These are phyloP conservation scores for Candida stauntonica DNA, from an alignment of 805 yeast genomes.

Conservation along the genomic window DNA sequence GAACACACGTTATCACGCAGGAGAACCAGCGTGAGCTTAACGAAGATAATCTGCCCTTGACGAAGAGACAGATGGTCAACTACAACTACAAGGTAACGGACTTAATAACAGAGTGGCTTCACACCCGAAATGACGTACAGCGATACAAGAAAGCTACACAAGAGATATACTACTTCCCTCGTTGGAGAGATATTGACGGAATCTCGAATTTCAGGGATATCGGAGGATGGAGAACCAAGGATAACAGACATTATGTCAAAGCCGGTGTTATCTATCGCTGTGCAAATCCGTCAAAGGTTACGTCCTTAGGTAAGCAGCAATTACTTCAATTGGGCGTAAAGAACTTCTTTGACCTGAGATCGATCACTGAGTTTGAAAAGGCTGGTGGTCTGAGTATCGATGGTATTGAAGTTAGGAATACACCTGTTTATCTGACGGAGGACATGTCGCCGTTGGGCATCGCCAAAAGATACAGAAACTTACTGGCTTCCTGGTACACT, in stretches of 20 bases:
- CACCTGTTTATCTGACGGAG: conserved; percentile 52
- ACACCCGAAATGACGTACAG: conserved; percentile 43
- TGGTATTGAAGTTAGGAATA: conserved; percentile 43
- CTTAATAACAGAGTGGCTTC: conserved; percentile 44
- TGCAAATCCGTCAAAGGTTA: conserved; percentile 53
- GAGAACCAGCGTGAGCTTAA: conserved; percentile 29
- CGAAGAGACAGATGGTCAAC: conserved; percentile 44
- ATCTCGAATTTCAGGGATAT: conserved; percentile 71
- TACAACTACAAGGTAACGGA: conserved; percentile 53
- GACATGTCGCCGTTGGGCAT: conserved; percentile 64
- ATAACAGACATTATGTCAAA: conserved; percentile 39
- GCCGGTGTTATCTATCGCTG: conserved; percentile 56
- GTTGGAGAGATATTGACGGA: conserved; percentile 66
- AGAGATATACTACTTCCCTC: conserved; percentile 36
- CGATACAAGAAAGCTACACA: conserved; percentile 42
- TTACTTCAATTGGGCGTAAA: conserved; percentile 39
- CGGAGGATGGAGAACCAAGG: conserved; percentile 61
- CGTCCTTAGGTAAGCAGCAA: conserved; percentile 45
- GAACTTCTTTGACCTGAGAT: conserved; percentile 64
- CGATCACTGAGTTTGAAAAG: conserved; percentile 49
- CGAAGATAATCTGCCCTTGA: conserved; percentile 43
- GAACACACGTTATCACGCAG: conserved; percentile 36
- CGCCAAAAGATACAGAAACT: conserved; percentile 48
- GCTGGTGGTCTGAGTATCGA: conserved; percentile 41
- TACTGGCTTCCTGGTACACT: conserved; percentile 57